These are phyloP conservation scores for Backusella tarrabulga DNA, from an alignment of 192 early-diverging fungal species.

Conservation along the genomic window DNA sequence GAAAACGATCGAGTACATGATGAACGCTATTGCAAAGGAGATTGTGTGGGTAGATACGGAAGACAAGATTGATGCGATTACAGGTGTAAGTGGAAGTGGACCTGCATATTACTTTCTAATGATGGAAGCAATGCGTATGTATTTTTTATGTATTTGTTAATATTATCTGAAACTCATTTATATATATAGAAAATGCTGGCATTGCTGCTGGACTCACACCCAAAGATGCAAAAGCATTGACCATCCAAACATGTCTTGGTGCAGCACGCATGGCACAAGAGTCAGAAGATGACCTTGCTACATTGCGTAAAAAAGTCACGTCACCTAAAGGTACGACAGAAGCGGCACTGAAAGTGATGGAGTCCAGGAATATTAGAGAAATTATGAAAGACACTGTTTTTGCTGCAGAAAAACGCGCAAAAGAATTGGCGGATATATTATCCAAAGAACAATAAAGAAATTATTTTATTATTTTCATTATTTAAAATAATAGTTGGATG, in stretches of 20 bases:
- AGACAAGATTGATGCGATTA: constrained; percentile 78
- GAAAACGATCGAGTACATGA: constrained; percentile 63
- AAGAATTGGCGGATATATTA: constrained; percentile 57
- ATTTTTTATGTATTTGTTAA: background rate
- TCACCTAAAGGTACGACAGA: constrained; percentile 94
- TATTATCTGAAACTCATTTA: constrained; percentile 34
- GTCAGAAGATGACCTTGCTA: constrained; percentile 64
- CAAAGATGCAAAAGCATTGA: constrained; percentile 74
- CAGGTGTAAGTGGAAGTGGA: constrained; percentile 82
- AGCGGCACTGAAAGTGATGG: constrained; percentile 80
- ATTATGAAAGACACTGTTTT: constrained; percentile 56
- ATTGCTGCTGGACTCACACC: constrained; percentile 69
- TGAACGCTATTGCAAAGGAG: constrained; percentile 73
- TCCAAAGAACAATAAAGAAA: background rate
- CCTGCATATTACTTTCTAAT: constrained; percentile 96
- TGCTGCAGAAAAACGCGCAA: constrained; percentile 65
- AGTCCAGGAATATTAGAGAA: constrained; percentile 56
- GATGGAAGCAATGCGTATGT: constrained; percentile 76
- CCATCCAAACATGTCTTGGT: constrained; percentile 90
- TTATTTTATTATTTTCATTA: background rate
- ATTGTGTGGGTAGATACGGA: constrained; percentile 83
- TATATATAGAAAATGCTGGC: constrained; percentile 76
- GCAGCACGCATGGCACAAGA: constrained; percentile 83
- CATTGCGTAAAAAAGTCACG: constrained; percentile 84
- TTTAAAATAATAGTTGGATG: background rate